phyloP scores from a whole-genome alignment of 768 basidiomycete genomes.

The Pleurotus cornucopiae region DNA sequence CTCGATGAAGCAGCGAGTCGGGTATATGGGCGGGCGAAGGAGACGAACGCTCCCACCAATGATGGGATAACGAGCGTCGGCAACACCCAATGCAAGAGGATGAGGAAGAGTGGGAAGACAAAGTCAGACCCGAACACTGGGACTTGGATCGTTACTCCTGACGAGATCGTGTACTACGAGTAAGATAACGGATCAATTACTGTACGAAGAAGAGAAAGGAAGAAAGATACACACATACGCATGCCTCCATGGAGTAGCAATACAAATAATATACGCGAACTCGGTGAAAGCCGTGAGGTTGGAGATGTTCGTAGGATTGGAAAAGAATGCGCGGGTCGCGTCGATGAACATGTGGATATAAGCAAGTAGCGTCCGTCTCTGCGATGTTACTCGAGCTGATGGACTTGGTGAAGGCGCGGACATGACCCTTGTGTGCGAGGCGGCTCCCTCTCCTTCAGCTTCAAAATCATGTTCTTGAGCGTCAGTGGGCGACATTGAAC shows the following conservation, averaged over 20 bases:
- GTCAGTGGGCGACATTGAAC: no score
- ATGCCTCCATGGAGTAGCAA: conserved; percentile 50
- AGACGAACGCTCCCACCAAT: conserved; percentile 54
- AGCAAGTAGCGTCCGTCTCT: no score
- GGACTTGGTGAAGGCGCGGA: no score
- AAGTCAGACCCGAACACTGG: conserved; percentile 35
- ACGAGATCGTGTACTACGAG: neutral
- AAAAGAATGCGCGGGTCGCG: conserved; percentile 34
- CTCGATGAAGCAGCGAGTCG: conserved; percentile 4
- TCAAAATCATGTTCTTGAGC: no score
- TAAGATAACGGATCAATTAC: neutral
- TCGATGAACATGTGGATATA: no score
- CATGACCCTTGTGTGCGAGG: no score
- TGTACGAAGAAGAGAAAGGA: neutral
- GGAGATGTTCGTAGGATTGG: conserved; percentile 63
- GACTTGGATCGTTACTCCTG: conserved; percentile 20
- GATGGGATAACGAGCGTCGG: conserved; percentile 59
- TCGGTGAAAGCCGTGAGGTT: conserved; percentile 50
- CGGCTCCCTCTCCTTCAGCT: no score
- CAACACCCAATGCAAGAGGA: conserved; percentile 58
- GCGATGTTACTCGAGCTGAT: no score
- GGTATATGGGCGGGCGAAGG: conserved; percentile 45
- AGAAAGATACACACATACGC: conserved; percentile 30
- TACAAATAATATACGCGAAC: conserved; percentile 46
- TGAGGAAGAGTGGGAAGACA: conserved; percentile 52